Conservation (phyloP, 2,329 filamentous ascomycete species). For the Nemania serpens region DNA sequence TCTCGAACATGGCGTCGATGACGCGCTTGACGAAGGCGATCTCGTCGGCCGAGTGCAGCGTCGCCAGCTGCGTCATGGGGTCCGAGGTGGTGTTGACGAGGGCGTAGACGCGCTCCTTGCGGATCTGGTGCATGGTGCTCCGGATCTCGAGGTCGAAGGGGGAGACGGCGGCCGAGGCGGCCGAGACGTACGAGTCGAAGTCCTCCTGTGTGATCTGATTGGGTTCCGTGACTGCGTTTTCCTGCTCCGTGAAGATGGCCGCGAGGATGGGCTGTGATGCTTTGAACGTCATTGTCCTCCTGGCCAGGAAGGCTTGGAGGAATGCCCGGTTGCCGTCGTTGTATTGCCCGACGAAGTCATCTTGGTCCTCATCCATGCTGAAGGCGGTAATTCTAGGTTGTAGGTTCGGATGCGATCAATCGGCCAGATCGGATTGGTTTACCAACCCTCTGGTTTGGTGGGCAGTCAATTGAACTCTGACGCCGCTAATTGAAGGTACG, state of each 20-base stretch:
- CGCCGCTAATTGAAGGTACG: background rate
- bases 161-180: constrained; percentile 73
- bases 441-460: background rate
- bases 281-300: constrained; percentile 74
- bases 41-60: constrained; percentile 78
- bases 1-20: constrained; percentile 90
- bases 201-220: constrained; percentile 71
- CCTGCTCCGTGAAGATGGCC: constrained; percentile 68
- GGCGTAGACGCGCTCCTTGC: constrained; percentile 72
- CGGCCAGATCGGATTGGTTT: background rate
- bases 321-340: constrained; percentile 80
- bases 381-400: background rate
- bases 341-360: constrained; percentile 46
- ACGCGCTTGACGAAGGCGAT: constrained; percentile 87
- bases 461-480: background rate
- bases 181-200: constrained; percentile 70
- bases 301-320: constrained; percentile 83
- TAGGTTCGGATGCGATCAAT: background rate
- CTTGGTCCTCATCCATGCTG: constrained; percentile 39
- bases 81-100: constrained; percentile 90
- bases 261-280: constrained; percentile 77
- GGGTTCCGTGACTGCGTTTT: constrained; percentile 43
- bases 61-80: constrained; percentile 83
- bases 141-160: constrained; percentile 89
- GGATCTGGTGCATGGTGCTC: constrained; percentile 69